Conservation (phyloP, 495 filamentous ascomycete species). For the Thermothielavioides terrestris region DNA sequence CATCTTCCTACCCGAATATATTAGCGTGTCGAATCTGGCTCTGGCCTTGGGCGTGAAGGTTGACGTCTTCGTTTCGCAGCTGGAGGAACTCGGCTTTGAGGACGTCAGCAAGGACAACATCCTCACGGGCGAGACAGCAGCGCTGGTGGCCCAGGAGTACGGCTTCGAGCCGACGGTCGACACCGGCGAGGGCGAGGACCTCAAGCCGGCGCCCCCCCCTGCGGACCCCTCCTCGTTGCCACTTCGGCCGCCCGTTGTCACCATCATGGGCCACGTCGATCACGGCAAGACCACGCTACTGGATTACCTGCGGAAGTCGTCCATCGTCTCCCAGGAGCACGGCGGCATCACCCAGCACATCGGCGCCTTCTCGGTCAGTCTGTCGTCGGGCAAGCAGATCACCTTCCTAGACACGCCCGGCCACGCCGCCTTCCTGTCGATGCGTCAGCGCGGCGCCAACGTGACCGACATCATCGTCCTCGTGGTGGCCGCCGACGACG, state of each 20-base stretch:
- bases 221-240: slow-evolving; percentile 66
- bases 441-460: slow-evolving; percentile 91
- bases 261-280: slow-evolving; percentile 99
- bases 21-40: slow-evolving; percentile 80
- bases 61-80: slow-evolving; percentile 60
- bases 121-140: slow-evolving; percentile 82
- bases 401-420: slow-evolving; percentile 98
- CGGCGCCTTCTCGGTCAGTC: slow-evolving; percentile 88
- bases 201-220: slow-evolving; percentile 59
- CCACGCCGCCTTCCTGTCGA: slow-evolving; percentile 88
- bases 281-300: slow-evolving; percentile 97
- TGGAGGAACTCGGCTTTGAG: slow-evolving; percentile 78
- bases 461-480: slow-evolving; percentile 96
- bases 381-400: slow-evolving; percentile 77
- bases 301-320: slow-evolving; percentile 89
- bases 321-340: slow-evolving; percentile 80
- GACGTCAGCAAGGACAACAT: slow-evolving; percentile 70
- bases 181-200: slow-evolving; percentile 53
- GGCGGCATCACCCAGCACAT: slow-evolving; percentile 99
- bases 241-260: slow-evolving; percentile 81
- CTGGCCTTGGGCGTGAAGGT: slow-evolving; percentile 61
- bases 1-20: slow-evolving; percentile 81
- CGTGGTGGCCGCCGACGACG: slow-evolving; percentile 95
- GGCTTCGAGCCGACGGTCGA: slow-evolving; percentile 88
- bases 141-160: slow-evolving; percentile 84